Conservation (phyloP, 129 eudicot genomes). For the Centaurea solstitialis region DNA sequence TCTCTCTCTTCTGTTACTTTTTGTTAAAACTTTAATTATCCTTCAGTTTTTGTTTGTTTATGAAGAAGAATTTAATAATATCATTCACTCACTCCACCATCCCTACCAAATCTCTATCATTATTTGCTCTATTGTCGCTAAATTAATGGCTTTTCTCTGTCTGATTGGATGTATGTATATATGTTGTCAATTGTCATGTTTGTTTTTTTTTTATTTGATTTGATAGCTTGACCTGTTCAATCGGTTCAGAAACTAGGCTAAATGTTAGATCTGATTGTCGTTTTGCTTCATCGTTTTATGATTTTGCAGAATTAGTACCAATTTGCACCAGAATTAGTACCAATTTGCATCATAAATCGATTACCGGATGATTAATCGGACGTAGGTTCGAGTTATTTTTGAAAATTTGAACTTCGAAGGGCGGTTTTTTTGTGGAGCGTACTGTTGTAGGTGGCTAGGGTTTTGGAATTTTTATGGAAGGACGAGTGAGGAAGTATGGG, state of each 20-base stretch:
- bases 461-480: constrained; percentile 65
- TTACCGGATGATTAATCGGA: constrained; percentile 1
- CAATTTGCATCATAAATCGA: neutral
- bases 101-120: constrained; percentile 32
- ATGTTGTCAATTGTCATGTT: constrained; percentile 2
- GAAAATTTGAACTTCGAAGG: neutral
- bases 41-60: neutral
- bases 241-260: neutral
- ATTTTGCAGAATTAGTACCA: neutral
- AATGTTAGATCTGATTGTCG: constrained; percentile 28
- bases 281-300: constrained; percentile 6
- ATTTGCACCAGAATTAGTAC: neutral
- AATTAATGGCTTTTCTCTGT: constrained; percentile 10
- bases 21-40: constrained; percentile 10
- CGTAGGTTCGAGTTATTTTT: neutral
- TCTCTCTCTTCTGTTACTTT: neutral
- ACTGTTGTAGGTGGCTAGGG: constrained; percentile 29
- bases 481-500: constrained; percentile 66
- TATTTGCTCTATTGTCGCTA: constrained; percentile 17
- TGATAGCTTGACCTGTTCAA: constrained; percentile 16
- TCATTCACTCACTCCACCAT: constrained; percentile 27
- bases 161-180: constrained; percentile 11
- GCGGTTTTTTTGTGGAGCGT: constrained; percentile 7
- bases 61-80: constrained; percentile 14
- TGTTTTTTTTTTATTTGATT: constrained; percentile 23